phyloP scores from a whole-genome alignment of 2,329 filamentous ascomycete genomes.

The Colletotrichum chrysophilum region DNA sequence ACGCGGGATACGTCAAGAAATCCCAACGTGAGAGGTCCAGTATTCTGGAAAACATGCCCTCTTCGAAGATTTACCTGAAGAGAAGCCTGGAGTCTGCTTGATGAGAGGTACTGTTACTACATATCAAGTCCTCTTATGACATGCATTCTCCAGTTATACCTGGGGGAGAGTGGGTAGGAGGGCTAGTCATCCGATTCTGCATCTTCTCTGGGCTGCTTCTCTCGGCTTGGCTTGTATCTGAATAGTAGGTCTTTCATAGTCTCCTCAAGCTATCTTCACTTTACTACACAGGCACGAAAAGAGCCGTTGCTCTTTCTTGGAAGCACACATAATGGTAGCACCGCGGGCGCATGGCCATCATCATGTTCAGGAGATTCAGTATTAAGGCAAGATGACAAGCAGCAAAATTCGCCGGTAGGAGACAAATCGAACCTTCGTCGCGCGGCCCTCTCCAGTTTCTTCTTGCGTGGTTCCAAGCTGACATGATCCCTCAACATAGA shows the following conservation, averaged over 20 bases:
- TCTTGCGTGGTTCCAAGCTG: background rate
- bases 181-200: background rate
- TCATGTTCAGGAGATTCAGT: background rate
- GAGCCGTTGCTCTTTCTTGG: background rate
- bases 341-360: background rate
- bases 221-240: background rate
- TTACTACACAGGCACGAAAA: background rate
- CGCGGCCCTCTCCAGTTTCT: background rate
- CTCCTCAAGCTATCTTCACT: background rate
- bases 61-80: background rate
- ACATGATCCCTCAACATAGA: background rate
- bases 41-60: background rate
- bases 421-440: background rate
- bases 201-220: background rate
- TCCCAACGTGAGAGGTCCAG: background rate
- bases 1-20: background rate
- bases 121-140: background rate
- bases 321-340: background rate
- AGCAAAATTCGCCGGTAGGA: background rate
- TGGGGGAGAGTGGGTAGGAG: background rate
- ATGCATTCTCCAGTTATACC: background rate
- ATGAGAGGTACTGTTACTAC: background rate
- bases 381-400: background rate
- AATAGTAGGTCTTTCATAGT: background rate
- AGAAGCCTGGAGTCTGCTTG: background rate